Conservation (phyloP, 495 filamentous ascomycete species). For the Penicillium taxi region DNA sequence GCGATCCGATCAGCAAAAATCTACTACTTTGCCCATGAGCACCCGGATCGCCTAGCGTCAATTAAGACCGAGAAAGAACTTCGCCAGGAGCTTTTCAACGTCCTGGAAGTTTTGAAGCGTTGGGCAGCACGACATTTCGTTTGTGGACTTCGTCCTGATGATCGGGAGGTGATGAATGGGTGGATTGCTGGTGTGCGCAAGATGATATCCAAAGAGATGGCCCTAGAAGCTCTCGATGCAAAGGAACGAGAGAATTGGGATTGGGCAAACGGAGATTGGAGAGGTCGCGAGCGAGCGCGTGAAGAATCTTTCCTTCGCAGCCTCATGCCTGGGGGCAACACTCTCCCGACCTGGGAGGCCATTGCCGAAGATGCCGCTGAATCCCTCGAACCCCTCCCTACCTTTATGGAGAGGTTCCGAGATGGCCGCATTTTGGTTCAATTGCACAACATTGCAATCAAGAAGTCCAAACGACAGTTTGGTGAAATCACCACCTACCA, state of each 20-base stretch:
- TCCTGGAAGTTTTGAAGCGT: constrained; percentile 82
- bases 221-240: constrained; percentile 63
- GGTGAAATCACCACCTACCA: constrained; percentile 87
- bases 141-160: constrained; percentile 69
- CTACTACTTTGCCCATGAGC: constrained; percentile 84
- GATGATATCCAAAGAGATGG: constrained; percentile 67
- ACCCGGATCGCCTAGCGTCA: constrained; percentile 70
- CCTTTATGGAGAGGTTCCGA: constrained; percentile 65
- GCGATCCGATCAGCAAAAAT: constrained; percentile 90
- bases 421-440: constrained; percentile 76
- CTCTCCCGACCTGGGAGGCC: constrained; percentile 64
- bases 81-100: constrained; percentile 68
- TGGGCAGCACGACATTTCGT: constrained; percentile 84
- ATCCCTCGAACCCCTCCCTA: constrained; percentile 46
- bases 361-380: constrained; percentile 41
- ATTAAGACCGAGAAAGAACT: constrained; percentile 80
- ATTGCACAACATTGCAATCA: constrained; percentile 81
- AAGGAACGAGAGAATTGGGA: constrained; percentile 65
- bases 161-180: constrained; percentile 57
- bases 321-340: constrained; percentile 40
- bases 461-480: constrained; percentile 76
- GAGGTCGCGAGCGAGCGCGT: constrained; percentile 63
- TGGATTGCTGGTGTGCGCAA: constrained; percentile 73
- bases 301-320: constrained; percentile 75
- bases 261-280: constrained; percentile 77